Percentiles rank a stretch among this genome's conserved stretches.
Conservation (phyloP, 257 asterid species). For the Capsicum chinense region DNA sequence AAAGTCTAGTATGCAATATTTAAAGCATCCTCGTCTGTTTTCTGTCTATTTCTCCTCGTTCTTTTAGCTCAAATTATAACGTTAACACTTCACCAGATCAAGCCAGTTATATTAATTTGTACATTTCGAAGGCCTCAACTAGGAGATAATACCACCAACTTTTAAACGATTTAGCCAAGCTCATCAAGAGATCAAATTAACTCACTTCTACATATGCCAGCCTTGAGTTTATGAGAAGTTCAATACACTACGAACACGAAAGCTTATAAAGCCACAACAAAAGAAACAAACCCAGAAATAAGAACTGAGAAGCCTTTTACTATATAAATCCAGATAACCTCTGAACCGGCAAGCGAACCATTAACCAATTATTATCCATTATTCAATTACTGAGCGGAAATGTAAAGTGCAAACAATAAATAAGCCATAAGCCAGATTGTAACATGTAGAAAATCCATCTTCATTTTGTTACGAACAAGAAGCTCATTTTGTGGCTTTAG, state of each 20-base stretch:
- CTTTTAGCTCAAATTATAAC: constrained; percentile 16
- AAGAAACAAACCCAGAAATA: not conserved
- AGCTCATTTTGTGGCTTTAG: not conserved
- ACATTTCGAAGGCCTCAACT: not conserved
- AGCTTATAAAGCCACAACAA: not conserved
- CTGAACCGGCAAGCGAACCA: too few species aligned
- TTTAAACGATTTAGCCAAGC: not conserved
- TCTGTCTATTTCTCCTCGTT: not conserved
- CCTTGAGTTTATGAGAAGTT: not conserved
- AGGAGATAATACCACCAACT: not conserved
- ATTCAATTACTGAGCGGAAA: too few species aligned
- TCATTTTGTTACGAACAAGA: not conserved
- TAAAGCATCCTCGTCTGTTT: too few species aligned
- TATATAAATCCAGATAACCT: not conserved
- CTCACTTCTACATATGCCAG: too few species aligned
- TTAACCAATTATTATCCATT: too few species aligned
- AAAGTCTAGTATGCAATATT: too few species aligned
- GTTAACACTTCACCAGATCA: not conserved
- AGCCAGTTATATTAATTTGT: not conserved
- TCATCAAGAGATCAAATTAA: not conserved
- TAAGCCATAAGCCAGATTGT: not conserved
- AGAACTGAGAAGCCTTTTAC: not conserved
- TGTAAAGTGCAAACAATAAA: too few species aligned
- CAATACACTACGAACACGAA: not conserved
- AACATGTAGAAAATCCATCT: not conserved